Base-by-base conservation (phyloP, 2,329 filamentous ascomycete genomes). In the Xylogone sp. region DNA sequence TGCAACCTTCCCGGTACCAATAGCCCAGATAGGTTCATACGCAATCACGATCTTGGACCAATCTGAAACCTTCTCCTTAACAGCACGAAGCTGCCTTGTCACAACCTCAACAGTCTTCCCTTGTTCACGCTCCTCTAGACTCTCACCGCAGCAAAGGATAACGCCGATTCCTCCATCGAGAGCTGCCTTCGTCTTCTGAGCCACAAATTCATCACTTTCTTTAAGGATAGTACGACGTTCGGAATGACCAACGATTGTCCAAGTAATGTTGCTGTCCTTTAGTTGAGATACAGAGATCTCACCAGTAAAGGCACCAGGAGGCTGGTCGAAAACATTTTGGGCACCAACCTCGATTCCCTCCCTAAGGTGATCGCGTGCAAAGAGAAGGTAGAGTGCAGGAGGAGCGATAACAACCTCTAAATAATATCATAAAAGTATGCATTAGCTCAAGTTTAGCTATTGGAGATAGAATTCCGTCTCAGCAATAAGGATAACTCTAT, bases 21-120 rank as follows among this genome's bases (percentile, higher is more conserved):
- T 88, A 70, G 84, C 91, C 93, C 94, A 99, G 79, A 99, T 95
- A 67, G 94, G 94, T 83, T 99, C 94, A 75, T 99, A 99, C 67
- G 94, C 94, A 66, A 99, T 82, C 70, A 99, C 94, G 59, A 99
- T 83, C 79, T 94, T 94, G 67, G 78, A 82, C 94, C 94, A 99
- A 77, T 96, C 89, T 65, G 83, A 76, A 68, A 90, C 76, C 77
- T 87, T 79, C 71, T 91, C 86, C 51, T 83, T 82, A 59, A 93
- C 89, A 59, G 91, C 91, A 58, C 84, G 81, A 64, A 99, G 83
- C 80, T 99, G 94, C 60, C 75, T 76, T 63, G 88, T 94, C 65
- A 95, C 88, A 57, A 94, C 87, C 47, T 89, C 83, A 67, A 95
- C 87, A 59, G 93, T 97, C 79, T 89, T 86, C 71, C 81, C 80